Evolutionary conservation across 305 asterid genomes (phyloP), one percentile per base, ranked within the genome.

Genomic region (Solanum hybrid): DNA sequence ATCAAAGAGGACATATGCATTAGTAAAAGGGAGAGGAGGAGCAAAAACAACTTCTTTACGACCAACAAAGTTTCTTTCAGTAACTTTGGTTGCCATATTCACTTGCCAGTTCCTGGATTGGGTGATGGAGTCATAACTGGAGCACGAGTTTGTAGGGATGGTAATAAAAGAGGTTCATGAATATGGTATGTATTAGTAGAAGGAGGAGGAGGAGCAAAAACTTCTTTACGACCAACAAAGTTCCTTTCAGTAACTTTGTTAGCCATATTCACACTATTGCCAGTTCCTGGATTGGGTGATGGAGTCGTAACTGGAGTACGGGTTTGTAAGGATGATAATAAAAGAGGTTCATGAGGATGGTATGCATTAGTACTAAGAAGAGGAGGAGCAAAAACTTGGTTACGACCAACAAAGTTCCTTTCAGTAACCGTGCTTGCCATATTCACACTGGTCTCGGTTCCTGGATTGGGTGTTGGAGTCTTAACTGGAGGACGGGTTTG

Each of bases 341-440:
- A 4, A 31, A 73, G 32, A 35, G 51, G 34, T 71, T 36, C 29
- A 88, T 82, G 82, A 71, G 76, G 51, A 4, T 92, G 93, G 78
- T 88, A 91, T 45, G 90, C 85, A 38, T 78, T 86, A 7, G 29
- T 76, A 4, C 87, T 26, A 9, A 77, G 90, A 66, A 87, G 85
- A 22, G 91, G 32, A 4, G 73, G n/a, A 4, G 12, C 3, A 22
- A 79, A 80, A n/a, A 72, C 86, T 4, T 78, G 17, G 29, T 15
- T 14, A 37, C 37, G 56, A 79, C 90, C 92, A 7, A 93, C 92
- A 35, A 91, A 93, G 90, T 93, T 94, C 38, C 85, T 87, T 6
- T 81, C 42, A 88, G 34, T 37, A 69, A 91, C 26, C 9, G 0
- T 64, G 31, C 24, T 29, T 34, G 24, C 92, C 4, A 79, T 38